phyloP scores from a whole-genome alignment of 2,329 filamentous ascomycete species.

The Fusarium praegraminearum region DNA sequence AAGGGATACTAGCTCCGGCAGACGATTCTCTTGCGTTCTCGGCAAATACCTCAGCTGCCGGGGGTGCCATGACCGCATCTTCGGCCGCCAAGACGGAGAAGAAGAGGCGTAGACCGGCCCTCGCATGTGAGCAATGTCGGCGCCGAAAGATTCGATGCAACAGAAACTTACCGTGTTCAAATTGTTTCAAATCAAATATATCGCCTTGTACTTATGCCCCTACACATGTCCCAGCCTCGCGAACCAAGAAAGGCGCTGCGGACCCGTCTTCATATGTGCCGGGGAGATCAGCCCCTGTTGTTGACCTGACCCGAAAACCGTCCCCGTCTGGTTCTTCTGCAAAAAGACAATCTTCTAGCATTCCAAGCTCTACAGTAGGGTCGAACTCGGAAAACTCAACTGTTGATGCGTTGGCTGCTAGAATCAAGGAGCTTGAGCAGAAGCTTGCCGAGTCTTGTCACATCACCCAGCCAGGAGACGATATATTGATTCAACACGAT shows the following conservation, averaged over 20 bases:
- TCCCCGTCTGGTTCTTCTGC: slow-evolving; percentile 5
- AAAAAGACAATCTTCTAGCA: slow-evolving; percentile 40
- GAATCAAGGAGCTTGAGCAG: slow-evolving; percentile 59
- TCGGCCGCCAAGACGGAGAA: slow-evolving; percentile 46
- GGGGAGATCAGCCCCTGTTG: slow-evolving; percentile 34
- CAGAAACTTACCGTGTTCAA: slow-evolving; percentile 68
- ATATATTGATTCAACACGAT: slow-evolving; percentile 10
- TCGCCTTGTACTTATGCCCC: slow-evolving; percentile 66
- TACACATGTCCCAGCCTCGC: slow-evolving; percentile 50
- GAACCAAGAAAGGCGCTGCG: slow-evolving; percentile 36
- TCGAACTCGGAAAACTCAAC: slow-evolving; percentile 46
- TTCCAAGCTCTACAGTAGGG: slow-evolving; percentile 44
- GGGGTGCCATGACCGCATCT: slow-evolving; percentile 18
- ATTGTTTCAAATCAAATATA: slow-evolving; percentile 68
- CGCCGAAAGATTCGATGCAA: slow-evolving; percentile 73
- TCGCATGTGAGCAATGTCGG: slow-evolving; percentile 69
- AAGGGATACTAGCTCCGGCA: not conserved
- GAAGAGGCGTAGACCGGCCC: slow-evolving; percentile 56
- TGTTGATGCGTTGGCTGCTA: slow-evolving; percentile 53
- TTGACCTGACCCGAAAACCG: slow-evolving; percentile 12
- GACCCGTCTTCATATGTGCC: slow-evolving; percentile 33
- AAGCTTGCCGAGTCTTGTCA: slow-evolving; percentile 52
- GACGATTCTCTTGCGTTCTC: slow-evolving; percentile 10
- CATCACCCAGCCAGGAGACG: slow-evolving; percentile 38
- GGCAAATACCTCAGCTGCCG: not conserved